phyloP scores from a whole-genome alignment of 441 rosid species.

The Viola pubescens region DNA sequence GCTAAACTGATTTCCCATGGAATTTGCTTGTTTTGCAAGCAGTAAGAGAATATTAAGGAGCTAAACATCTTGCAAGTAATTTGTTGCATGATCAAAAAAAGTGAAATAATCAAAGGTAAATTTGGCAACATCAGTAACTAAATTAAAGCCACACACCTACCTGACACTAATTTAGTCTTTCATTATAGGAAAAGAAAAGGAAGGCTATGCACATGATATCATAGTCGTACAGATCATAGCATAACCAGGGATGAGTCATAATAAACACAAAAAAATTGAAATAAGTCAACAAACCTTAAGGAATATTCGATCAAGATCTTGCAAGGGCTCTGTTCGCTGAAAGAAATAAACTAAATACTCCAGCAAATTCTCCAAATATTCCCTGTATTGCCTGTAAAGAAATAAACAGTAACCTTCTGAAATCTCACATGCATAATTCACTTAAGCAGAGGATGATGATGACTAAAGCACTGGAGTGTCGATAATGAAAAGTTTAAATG shows the following conservation, averaged over 20 bases:
- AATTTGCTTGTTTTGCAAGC: too few species aligned
- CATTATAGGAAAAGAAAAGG: too few species aligned
- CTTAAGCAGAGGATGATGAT: conserved; percentile 14
- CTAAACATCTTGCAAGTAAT: too few species aligned
- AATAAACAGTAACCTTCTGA: conserved; percentile 3
- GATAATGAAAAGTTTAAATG: neutral
- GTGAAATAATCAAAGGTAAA: too few species aligned
- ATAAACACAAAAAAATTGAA: neutral
- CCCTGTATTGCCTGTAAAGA: conserved; percentile 67
- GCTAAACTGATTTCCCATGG: too few species aligned
- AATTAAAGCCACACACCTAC: too few species aligned
- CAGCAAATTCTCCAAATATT: conserved; percentile 70
- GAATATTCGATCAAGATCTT: conserved; percentile 86
- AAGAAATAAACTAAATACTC: conserved; percentile 74
- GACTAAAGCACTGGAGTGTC: conserved; percentile 2
- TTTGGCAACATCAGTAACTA: too few species aligned
- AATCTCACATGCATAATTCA: conserved; percentile 4
- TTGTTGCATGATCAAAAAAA: too few species aligned
- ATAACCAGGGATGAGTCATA: neutral
- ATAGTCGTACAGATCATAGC: too few species aligned
- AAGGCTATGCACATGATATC: too few species aligned
- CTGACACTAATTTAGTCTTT: too few species aligned
- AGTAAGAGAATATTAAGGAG: too few species aligned
- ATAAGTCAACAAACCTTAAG: conserved; percentile 46
- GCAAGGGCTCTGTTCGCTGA: conserved; percentile 88